Conservation (phyloP, 2,329 filamentous ascomycete genomes). For the Exophiala sp. region DNA sequence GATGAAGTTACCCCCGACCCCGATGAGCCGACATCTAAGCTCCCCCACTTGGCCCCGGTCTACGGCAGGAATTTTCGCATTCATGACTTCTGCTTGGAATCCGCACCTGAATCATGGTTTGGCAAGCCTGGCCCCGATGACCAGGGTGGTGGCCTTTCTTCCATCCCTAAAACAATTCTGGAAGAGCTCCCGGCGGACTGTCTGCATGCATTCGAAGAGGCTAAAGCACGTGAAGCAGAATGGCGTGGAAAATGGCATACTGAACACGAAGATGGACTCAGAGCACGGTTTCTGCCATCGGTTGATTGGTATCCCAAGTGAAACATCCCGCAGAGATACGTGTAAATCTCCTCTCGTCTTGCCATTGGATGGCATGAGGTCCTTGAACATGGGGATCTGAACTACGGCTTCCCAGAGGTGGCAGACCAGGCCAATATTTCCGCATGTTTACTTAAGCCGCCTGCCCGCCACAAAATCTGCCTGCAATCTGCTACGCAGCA, state of each 20-base stretch:
- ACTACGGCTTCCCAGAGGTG: too few relatives aligned
- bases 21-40: constrained; percentile 37
- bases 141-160: constrained; percentile 36
- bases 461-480: too few relatives aligned
- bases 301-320: constrained; percentile 30
- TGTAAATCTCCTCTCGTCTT: too few relatives aligned
- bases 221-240: constrained; percentile 56
- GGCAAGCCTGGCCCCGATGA: constrained; percentile 51
- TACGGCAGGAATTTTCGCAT: constrained; percentile 59
- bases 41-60: constrained; percentile 51
- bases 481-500: too few relatives aligned
- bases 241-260: constrained; percentile 72
- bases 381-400: too few relatives aligned
- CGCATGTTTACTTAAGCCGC: too few relatives aligned
- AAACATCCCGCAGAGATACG: background rate
- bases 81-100: constrained; percentile 55
- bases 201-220: constrained; percentile 63
- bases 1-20: constrained; percentile 24
- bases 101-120: constrained; percentile 52
- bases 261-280: constrained; percentile 54
- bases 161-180: constrained; percentile 40
- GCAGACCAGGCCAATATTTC: too few relatives aligned
- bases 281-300: constrained; percentile 31
- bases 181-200: constrained; percentile 49
- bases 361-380: background rate